Conservation (phyloP, 2,329 filamentous ascomycete species). For the Lasiodiplodia hormozganensis region DNA sequence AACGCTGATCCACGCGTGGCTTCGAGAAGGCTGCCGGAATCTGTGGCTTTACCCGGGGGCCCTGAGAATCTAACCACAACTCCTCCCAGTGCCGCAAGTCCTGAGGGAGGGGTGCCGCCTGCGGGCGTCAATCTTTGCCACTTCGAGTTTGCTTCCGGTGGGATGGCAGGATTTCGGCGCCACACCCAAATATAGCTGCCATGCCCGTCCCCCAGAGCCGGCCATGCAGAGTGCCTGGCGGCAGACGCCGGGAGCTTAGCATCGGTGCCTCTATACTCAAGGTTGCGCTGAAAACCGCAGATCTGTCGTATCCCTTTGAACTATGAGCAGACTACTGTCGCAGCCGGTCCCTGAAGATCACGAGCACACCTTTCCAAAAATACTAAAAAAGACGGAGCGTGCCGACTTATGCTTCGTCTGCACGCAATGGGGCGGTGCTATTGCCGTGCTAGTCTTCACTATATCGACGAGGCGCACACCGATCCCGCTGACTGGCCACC, state of each 20-base stretch:
- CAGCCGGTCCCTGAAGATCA: no score
- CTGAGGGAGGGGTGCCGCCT: neutral
- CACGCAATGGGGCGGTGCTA: no score
- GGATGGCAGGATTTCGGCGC: conserved; percentile 22
- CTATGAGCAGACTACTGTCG: no score
- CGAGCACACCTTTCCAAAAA: no score
- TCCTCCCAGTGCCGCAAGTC: neutral
- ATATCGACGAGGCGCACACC: no score
- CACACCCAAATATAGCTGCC: conserved; percentile 19
- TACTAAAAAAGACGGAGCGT: no score
- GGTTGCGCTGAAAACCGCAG: neutral
- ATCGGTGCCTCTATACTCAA: neutral
- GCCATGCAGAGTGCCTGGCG: neutral
- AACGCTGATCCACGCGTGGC: conserved; percentile 2
- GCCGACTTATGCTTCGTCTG: no score
- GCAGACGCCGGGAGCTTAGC: neutral
- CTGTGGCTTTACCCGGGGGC: conserved; percentile 7
- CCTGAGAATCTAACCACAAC: neutral
- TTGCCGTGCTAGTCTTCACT: no score
- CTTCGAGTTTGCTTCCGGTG: neutral
- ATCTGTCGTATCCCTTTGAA: neutral
- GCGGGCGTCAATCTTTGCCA: neutral
- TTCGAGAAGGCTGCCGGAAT: conserved; percentile 23
- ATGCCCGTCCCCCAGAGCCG: neutral
- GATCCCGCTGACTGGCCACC: no score